Evolutionary conservation across 257 asterid genomes (phyloP), one percentile per base, ranked within the genome.

Genomic region (Ilex aquifolium): DNA sequence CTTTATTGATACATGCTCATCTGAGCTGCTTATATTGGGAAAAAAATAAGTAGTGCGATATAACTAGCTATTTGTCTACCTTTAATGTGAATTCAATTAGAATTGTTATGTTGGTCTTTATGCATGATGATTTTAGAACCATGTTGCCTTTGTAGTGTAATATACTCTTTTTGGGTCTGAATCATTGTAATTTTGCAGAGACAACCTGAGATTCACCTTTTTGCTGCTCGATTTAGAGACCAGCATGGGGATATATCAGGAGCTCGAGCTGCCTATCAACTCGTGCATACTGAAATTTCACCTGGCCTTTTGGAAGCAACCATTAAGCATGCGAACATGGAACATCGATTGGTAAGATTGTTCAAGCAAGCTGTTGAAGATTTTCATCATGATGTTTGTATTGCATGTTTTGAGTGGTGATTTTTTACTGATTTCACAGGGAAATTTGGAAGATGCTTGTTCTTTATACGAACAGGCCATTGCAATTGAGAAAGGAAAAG

Each of bases 231-330:
- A 62, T 88, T 93, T 70, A 84, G 80, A 63, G 99, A 90, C 79
- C 94, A 90, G 70, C 95, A 78, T 64, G 86, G 77, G 15, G 97
- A 93, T 72, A 75, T 90, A 46, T 68, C 90, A 32, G 96, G 95
- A 73, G 97, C 99, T 57, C 89, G 85, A 44, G 88, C 96, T 74
- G 84, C 99, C 54, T 93, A 87, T 80, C 96, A 87, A 72, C 91
- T 82, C 64, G 95, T 93, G 69, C 99, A 93, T 66, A 68, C 90
- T 63, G 97, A 87, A 76, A 87, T 90, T 73, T 82, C 99, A 51
- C 99, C 96, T 27, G 99, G 99, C 57, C 99, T 90, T 70, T 74
- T 90, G 44, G 99, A 87, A 82, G 99, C 99, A 2, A 86, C 84
- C 44, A 79, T 88, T 49, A 93, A 86, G 85, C 99, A 93, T 72